Evolutionary conservation across 2,329 filamentous ascomycete species (phyloP), one percentile per base, ranked within the genome.

Genomic region (Pseudogymnoascus sp.): DNA sequence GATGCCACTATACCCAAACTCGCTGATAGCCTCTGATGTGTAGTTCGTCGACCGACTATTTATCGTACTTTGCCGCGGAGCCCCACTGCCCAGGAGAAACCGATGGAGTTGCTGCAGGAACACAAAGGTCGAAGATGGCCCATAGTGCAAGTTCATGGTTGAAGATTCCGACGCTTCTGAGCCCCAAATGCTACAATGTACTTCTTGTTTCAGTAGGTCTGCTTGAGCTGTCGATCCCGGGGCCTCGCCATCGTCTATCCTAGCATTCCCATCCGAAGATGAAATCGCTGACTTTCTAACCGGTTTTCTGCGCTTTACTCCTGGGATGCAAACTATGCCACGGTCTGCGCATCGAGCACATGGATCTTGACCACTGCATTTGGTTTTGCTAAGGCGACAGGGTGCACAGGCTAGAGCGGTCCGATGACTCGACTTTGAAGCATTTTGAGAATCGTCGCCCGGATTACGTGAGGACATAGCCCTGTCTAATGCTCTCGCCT

Each of bases 71-170:
- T 64, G 35, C 11, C 36, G 36, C 9, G 47, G 23, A 23, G 26
- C 47, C n/a, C 26, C 28, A 13, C 33, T 31, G 4, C 36, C 59
- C 15, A 35, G 35, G 35, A 64, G 62, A 62, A 64, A 64, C 13
- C 31, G 15, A 64, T 64, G 62, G 44, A 64, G 57, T 47, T 64
- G 62, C 19, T 64, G 62, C 2, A 64, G 57, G 57, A 64, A 64
- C 1, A 47, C 57, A 38, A 64, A 64, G 11, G 62, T 28, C 1
- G 62, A 64, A 33, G 62, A 64, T 44, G 62, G 57, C 15, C 62
- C 62, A 44, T 64, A 64, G 36, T 62, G 47, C n/a, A 64, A 23
- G 19, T 64, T 36, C 57, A 62, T 62, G 9, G 38, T 36, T 8
- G 62, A 62, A 21, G 62, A 64, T 44, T 62, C 40, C 28, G 40